phyloP scores from a whole-genome alignment of 148 eudicot species.

The Diospyros lotus region DNA sequence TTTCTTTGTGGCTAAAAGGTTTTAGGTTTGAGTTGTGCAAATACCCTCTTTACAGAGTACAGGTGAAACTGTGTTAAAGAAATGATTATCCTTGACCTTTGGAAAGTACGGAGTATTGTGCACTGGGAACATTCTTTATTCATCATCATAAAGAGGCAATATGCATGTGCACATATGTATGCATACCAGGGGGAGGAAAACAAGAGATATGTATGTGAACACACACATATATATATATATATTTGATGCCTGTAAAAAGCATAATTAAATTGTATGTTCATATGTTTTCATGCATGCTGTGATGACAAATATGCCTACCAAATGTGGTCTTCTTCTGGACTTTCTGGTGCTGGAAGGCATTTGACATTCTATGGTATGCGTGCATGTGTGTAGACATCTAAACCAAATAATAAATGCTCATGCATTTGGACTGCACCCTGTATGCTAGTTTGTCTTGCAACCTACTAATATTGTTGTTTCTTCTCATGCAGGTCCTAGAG shows the following conservation, averaged over 20 bases:
- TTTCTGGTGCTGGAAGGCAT: background rate
- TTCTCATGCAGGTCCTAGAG: constrained; percentile 61
- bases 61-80: too few relatives aligned
- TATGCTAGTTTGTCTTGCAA: background rate
- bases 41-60: too few relatives aligned
- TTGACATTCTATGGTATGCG: background rate
- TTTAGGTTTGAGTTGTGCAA: too few relatives aligned
- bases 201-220: too few relatives aligned
- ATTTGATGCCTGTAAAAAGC: background rate
- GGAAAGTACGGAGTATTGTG: too few relatives aligned
- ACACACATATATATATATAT: background rate
- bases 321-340: background rate
- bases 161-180: too few relatives aligned
- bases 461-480: background rate
- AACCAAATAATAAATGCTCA: background rate
- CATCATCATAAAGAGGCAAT: too few relatives aligned
- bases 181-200: too few relatives aligned
- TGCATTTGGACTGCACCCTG: background rate
- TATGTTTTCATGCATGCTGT: background rate
- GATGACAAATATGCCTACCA: background rate
- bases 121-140: too few relatives aligned
- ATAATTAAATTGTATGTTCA: background rate
- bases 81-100: too few relatives aligned
- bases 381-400: background rate
- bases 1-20: too few relatives aligned